Base-by-base conservation (phyloP, 495 filamentous ascomycete genomes). In the Aeminium ludgeri region DNA sequence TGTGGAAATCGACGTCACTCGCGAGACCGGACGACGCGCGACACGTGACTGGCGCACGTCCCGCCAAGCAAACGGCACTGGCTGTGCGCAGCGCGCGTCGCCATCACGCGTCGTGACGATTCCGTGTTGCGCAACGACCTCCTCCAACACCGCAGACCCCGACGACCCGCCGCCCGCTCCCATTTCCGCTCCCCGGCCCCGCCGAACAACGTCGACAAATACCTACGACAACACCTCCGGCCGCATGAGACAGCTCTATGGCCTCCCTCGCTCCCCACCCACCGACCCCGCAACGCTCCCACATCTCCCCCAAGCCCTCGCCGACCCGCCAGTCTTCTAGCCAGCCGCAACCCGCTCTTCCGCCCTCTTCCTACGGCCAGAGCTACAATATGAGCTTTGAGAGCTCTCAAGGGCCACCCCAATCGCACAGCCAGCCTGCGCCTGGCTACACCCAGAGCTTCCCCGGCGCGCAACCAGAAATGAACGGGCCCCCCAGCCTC, bases 361-460 rank as follows among this genome's bases (percentile, higher is more conserved):
- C 28, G 32, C 38, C 31, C 1, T 29, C 38, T 20, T 20, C 45
- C 15, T 46, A 51, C 28, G 33, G 35, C 12, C 44, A 45, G 30
- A 20, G 34, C 20, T 43, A 46, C 39, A 51, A 33, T 31, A 43
- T 46, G 43, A 46, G 43, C 15, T 51, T 51, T 33, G 47, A 50
- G 7, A 36, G 19, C 3, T 39, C 29, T 20, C 40, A 41, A 6
- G 16, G 20, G 5, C 18, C 15, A 18, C 38, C 20, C 15, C 36
- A 38, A 8, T 31, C 38, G 12, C 36, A 33, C 18, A 16, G 27
- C 41, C 41, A 40, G 23, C 8, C 15, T 19, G 20, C 37, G 30
- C 43, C 43, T 13, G 30, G 34, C 10, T 39, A 46, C 27, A 13
- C 32, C 4, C 43, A 45, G 37, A 42, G 38, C 34, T 43, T 46